Conservation (phyloP, 805 yeast genomes). For the Ogataea thermomethanolica region DNA sequence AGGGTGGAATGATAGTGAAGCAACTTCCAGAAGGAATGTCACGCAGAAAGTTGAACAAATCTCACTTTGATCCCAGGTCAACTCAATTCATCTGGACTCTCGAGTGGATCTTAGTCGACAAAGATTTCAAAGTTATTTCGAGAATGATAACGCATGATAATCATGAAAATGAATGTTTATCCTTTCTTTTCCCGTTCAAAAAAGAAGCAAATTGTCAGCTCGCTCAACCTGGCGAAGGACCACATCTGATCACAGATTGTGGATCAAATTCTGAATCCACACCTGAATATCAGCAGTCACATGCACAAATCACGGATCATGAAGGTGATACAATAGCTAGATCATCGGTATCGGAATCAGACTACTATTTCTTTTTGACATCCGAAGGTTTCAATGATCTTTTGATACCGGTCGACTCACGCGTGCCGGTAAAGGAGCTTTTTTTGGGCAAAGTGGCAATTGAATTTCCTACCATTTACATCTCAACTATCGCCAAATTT, state of each 20-base stretch:
- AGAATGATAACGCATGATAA: slow-evolving; percentile 37
- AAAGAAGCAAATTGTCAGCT: no score
- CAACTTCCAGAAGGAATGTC: slow-evolving; percentile 73
- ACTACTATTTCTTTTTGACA: no score
- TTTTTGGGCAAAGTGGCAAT: slow-evolving; percentile 59
- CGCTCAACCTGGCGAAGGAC: no score
- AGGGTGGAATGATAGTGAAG: slow-evolving; percentile 66
- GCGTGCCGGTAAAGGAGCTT: slow-evolving; percentile 41
- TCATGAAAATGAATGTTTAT: slow-evolving; percentile 35
- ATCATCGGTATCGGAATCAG: no score
- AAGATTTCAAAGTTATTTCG: slow-evolving; percentile 13
- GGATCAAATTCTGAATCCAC: no score
- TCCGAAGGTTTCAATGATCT: slow-evolving; percentile 21
- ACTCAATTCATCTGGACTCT: slow-evolving; percentile 73
- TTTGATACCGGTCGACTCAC: slow-evolving; percentile 37
- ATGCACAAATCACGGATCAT: no score
- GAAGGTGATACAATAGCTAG: no score
- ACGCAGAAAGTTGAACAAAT: slow-evolving; percentile 57
- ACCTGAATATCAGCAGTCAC: no score
- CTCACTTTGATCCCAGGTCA: slow-evolving; percentile 63
- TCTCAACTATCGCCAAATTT: slow-evolving; percentile 33
- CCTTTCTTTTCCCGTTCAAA: no score
- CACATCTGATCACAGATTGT: no score
- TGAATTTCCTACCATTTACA: slow-evolving; percentile 72
- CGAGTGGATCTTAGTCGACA: slow-evolving; percentile 56